Evolutionary conservation across 768 basidiomycete genomes (phyloP).

Genomic region (Lanmaoa rubissima): DNA sequence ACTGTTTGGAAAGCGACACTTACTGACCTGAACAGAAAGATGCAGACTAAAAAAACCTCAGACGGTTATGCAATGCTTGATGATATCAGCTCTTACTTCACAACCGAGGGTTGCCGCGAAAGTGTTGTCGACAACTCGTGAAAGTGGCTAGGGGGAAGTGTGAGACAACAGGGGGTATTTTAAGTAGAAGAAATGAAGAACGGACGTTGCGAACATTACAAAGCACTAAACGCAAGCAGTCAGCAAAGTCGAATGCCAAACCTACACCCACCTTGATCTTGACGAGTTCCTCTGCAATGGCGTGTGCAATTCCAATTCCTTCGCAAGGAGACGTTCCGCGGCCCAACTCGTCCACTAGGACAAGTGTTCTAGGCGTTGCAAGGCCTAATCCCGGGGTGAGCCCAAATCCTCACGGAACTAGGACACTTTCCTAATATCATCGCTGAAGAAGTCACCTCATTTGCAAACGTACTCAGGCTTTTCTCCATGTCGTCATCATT

Average conservation of each 20-base stretch:
- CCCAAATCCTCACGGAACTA: not conserved
- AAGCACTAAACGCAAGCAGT: slow-evolving; percentile 51
- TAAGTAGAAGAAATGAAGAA: not conserved
- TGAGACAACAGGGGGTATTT: slow-evolving; percentile 1
- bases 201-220: slow-evolving; percentile 89
- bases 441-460: slow-evolving; percentile 89
- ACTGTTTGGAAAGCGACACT: not conserved
- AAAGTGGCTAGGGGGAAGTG: slow-evolving; percentile 57
- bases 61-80: not conserved
- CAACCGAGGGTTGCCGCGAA: slow-evolving; percentile 71
- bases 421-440: slow-evolving; percentile 74
- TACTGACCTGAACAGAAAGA: slow-evolving; percentile 69
- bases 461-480: slow-evolving; percentile 90
- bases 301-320: slow-evolving; percentile 79
- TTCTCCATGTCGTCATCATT: slow-evolving; percentile 94
- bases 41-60: slow-evolving; percentile 56
- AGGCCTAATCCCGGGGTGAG: slow-evolving; percentile 46
- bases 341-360: slow-evolving; percentile 91
- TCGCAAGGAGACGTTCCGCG: slow-evolving; percentile 86
- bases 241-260: not conserved
- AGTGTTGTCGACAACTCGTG: slow-evolving; percentile 76
- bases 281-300: slow-evolving; percentile 78
- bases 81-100: slow-evolving; percentile 54
- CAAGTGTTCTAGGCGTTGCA: slow-evolving; percentile 64
- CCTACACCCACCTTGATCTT: slow-evolving; percentile 54